A percentile compares a stretch with the other conserved stretches of the same genome.
Conservation (phyloP, 2,329 filamentous ascomycete species). For the Aspergillus costaricaensis region DNA sequence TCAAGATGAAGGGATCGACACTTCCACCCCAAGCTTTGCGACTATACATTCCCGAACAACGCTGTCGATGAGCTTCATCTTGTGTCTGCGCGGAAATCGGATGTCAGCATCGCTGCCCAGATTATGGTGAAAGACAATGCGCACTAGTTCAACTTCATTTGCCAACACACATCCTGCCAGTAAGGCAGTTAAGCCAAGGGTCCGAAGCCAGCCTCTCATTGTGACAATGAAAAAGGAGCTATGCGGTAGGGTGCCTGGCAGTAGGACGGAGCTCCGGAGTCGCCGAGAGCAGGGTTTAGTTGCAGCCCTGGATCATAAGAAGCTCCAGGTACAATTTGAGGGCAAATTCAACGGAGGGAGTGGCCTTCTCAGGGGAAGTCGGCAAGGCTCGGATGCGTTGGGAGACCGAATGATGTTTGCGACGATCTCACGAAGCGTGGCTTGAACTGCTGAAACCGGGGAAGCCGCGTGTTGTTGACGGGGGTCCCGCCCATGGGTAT, state of each 20-base stretch:
- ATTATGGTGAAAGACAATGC: slow-evolving; percentile 11
- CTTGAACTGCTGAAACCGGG: slow-evolving; percentile 21
- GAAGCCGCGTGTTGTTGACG: slow-evolving; percentile 28
- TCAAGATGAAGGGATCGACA: slow-evolving; percentile 83
- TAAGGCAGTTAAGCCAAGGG: slow-evolving; percentile 40
- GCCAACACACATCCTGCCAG: slow-evolving; percentile 42
- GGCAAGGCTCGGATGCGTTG: slow-evolving; percentile 4
- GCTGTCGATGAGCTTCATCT: slow-evolving; percentile 73
- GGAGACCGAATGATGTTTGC: slow-evolving; percentile 1
- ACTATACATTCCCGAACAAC: slow-evolving; percentile 94
- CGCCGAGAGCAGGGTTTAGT: slow-evolving; percentile 17
- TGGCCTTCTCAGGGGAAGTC: background rate
- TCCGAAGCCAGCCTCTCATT: slow-evolving; percentile 45
- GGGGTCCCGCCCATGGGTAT: slow-evolving; percentile 21
- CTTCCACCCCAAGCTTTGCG: slow-evolving; percentile 83
- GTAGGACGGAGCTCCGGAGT: slow-evolving; percentile 25
- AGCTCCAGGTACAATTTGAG: background rate
- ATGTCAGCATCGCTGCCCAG: background rate
- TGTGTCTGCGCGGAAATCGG: slow-evolving; percentile 61
- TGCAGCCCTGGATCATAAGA: slow-evolving; percentile 25
- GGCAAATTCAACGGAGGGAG: background rate
- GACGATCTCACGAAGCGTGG: slow-evolving; percentile 19
- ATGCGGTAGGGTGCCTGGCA: slow-evolving; percentile 1
- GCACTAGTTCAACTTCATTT: slow-evolving; percentile 50
- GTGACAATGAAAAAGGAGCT: slow-evolving; percentile 30